These are phyloP conservation scores for Thielaviopsis musarum DNA, from an alignment of 2,329 filamentous ascomycete species.

Conservation along the genomic window DNA sequence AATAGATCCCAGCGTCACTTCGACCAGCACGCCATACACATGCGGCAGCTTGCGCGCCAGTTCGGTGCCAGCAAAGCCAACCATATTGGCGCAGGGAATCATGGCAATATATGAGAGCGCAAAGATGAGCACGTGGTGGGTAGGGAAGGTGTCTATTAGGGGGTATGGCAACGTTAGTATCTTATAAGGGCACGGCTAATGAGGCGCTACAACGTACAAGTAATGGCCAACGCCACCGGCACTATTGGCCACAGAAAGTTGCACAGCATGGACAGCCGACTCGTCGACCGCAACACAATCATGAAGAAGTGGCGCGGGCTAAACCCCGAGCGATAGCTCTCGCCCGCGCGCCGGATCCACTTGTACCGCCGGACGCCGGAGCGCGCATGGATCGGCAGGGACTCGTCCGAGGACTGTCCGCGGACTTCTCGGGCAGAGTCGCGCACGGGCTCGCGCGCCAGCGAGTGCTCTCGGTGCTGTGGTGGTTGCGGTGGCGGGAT, in stretches of 20 bases:
- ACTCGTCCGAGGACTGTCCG: neutral
- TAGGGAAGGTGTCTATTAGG: conserved; percentile 18
- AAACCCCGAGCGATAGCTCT: conserved; percentile 28
- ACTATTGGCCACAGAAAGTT: conserved; percentile 34
- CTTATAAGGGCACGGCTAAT: too few species aligned
- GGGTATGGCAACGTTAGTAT: neutral
- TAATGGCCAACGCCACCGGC: conserved; percentile 26
- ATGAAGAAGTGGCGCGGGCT: conserved; percentile 24
- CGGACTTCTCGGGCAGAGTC: neutral
- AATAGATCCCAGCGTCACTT: conserved; percentile 47
- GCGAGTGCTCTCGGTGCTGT: too few species aligned
- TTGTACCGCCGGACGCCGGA: neutral
- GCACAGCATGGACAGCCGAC: conserved; percentile 27
- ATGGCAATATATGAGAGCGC: conserved; percentile 31
- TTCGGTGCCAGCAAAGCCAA: conserved; percentile 43
- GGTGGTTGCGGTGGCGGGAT: neutral
- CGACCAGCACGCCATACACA: conserved; percentile 46
- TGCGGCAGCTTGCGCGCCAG: conserved; percentile 63
- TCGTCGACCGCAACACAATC: conserved; percentile 27
- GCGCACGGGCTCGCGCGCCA: neutral
- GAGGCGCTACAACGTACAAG: conserved; percentile 7
- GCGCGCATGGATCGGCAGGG: neutral
- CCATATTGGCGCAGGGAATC: conserved; percentile 30
- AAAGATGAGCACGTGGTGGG: conserved; percentile 27
- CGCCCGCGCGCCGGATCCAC: conserved; percentile 18